Percentiles rank a stretch among this genome's conserved stretches.
Conservation (phyloP, 495 filamentous ascomycete genomes). For the Xylaria sp. region DNA sequence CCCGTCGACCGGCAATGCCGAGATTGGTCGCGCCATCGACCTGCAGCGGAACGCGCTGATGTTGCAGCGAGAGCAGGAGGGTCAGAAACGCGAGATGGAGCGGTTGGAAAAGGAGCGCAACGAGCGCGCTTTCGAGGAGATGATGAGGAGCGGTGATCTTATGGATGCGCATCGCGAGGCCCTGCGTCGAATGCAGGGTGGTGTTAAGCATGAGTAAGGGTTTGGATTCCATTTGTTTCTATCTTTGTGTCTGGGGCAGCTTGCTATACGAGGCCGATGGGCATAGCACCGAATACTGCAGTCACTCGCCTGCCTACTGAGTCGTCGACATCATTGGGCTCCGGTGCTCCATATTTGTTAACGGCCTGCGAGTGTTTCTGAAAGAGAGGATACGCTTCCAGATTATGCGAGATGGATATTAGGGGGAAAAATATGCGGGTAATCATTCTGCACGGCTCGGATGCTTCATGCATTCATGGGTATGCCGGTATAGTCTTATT, state of each 20-base stretch:
- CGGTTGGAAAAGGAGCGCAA: constrained; percentile 51
- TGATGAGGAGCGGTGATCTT: constrained; percentile 80
- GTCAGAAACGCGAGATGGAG: constrained; percentile 52
- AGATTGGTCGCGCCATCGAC: constrained; percentile 48
- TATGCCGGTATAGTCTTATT: not conserved
- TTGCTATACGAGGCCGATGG: constrained; percentile 67
- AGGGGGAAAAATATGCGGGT: not conserved
- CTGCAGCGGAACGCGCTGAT: constrained; percentile 51
- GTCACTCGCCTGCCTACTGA: constrained; percentile 78
- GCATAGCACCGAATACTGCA: constrained; percentile 75
- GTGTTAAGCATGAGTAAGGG: constrained; percentile 22
- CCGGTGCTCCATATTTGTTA: too few relatives aligned
- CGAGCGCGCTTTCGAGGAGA: constrained; percentile 68
- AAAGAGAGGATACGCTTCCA: constrained; percentile 52
- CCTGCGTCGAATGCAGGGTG: constrained; percentile 73
- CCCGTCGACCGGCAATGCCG: constrained; percentile 36
- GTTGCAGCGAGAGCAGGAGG: constrained; percentile 55
- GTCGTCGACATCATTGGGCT: constrained; percentile 76
- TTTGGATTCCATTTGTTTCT: not conserved
- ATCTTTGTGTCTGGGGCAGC: not conserved
- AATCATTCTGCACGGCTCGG: not conserved
- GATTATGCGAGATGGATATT: not conserved
- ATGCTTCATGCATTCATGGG: not conserved
- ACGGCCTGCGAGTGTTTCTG: constrained; percentile 78
- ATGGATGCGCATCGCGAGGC: constrained; percentile 80